Conservation (phyloP, 176 grass and related monocot species). For the Eremochloa ophiuroides region DNA sequence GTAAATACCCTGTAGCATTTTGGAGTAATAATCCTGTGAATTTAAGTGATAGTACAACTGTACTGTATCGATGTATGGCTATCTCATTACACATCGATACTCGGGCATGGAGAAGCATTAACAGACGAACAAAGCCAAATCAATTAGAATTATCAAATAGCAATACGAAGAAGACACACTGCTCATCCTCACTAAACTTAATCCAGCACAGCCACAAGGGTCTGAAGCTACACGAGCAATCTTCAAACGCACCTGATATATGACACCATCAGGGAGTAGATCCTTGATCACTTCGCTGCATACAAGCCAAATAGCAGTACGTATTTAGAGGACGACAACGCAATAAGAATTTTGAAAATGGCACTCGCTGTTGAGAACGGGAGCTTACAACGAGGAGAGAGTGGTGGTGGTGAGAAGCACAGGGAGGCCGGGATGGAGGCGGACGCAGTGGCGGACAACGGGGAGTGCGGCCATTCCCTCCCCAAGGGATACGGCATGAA, state of each 20-base stretch:
- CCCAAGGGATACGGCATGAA: conserved; percentile 85
- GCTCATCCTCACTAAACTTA: not conserved
- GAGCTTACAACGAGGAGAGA: conserved; percentile 66
- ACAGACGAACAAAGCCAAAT: not conserved
- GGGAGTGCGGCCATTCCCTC: conserved; percentile 81
- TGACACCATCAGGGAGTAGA: conserved; percentile 65
- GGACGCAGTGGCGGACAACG: conserved; percentile 59
- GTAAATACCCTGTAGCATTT: not conserved
- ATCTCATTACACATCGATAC: not conserved
- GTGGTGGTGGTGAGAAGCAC: conserved; percentile 90
- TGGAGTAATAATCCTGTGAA: not conserved
- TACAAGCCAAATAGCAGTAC: not conserved
- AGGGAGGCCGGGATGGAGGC: conserved; percentile 34
- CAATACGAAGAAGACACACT: not conserved
- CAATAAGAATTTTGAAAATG: not conserved
- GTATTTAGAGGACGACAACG: not conserved
- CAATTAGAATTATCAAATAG: not conserved
- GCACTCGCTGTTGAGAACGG: not conserved
- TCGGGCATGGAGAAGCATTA: not conserved
- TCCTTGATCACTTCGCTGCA: conserved; percentile 82
- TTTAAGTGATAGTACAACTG: not conserved
- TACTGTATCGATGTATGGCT: not conserved
- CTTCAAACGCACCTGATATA: conserved; percentile 59
- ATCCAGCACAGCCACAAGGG: not conserved
- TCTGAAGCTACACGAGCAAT: not conserved